Percentiles rank a stretch among this genome's conserved stretches.
phyloP scores from a whole-genome alignment of 768 basidiomycete species.

The Collybiopsis confluens region DNA sequence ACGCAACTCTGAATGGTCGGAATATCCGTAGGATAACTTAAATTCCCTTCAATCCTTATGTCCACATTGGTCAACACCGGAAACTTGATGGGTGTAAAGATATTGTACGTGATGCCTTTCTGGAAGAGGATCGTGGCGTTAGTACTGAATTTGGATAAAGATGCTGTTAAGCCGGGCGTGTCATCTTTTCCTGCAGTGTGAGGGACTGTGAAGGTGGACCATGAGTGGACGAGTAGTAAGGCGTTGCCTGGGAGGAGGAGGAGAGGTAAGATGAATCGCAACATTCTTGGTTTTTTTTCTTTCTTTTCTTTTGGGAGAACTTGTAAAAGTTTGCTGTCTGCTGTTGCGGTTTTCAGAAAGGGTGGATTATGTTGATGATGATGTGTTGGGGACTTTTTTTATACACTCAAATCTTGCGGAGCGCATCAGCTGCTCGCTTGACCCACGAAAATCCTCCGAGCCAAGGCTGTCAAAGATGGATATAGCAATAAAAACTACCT shows the following conservation, averaged over 20 bases:
- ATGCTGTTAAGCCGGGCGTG: conserved; percentile 41
- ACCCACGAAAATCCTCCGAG: too few relatives aligned
- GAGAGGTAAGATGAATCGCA: background rate
- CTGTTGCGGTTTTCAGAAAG: too few relatives aligned
- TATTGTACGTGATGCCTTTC: conserved; percentile 55
- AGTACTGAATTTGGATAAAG: conserved; percentile 25
- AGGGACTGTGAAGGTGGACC: conserved; percentile 49
- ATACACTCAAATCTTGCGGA: too few relatives aligned
- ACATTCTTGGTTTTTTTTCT: too few relatives aligned
- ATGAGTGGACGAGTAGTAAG: conserved; percentile 17
- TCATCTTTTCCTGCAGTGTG: conserved; percentile 47
- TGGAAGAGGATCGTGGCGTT: conserved; percentile 55
- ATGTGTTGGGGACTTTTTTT: too few relatives aligned
- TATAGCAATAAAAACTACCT: too few relatives aligned
- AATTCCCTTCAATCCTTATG: conserved; percentile 51
- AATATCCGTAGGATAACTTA: conserved; percentile 52
- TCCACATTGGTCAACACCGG: conserved; percentile 53
- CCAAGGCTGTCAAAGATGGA: too few relatives aligned
- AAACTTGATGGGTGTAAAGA: conserved; percentile 56
- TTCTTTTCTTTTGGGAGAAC: too few relatives aligned
- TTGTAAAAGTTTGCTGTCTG: too few relatives aligned
- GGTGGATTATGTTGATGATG: too few relatives aligned
- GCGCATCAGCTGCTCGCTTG: too few relatives aligned
- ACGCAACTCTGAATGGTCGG: conserved; percentile 41
- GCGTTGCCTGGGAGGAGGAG: background rate